Conservation (phyloP, 306 rosid genomes). For the Astragalus glycyphyllos region DNA sequence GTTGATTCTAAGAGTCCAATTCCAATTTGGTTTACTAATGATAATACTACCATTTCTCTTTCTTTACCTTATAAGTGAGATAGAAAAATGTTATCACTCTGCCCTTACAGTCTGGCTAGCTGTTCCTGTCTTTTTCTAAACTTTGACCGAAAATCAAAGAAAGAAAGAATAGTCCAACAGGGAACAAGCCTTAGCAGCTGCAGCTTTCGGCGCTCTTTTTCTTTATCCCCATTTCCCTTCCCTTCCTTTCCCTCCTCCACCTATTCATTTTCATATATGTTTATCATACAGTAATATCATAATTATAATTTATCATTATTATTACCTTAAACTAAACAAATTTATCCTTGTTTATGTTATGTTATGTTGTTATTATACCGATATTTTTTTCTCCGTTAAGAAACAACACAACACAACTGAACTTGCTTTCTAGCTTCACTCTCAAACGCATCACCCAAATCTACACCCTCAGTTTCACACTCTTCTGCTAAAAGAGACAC, state of each 20-base stretch:
- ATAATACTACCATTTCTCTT: neutral
- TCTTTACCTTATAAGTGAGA: slow-evolving; percentile 39
- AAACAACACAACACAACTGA: slow-evolving; percentile 37
- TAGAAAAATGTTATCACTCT: slow-evolving; percentile 33
- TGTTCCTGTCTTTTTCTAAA: slow-evolving; percentile 49
- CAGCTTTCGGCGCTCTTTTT: slow-evolving; percentile 85
- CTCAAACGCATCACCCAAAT: slow-evolving; percentile 56
- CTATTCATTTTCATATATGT: neutral
- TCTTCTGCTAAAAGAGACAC: slow-evolving; percentile 24
- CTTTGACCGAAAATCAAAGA: slow-evolving; percentile 56
- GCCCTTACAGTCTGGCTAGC: slow-evolving; percentile 17
- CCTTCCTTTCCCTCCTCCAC: neutral
- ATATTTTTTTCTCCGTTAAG: slow-evolving; percentile 31
- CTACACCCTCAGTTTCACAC: slow-evolving; percentile 14
- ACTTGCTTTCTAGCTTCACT: slow-evolving; percentile 48
- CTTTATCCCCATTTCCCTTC: slow-evolving; percentile 28
- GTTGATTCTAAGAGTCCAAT: no score
- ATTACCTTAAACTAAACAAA: slow-evolving; percentile 38
- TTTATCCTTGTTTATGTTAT: slow-evolving; percentile 27
- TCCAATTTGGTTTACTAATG: no score
- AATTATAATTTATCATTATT: slow-evolving; percentile 10
- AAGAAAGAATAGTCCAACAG: neutral
- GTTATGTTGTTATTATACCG: no score
- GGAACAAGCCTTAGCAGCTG: slow-evolving; percentile 27
- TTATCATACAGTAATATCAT: neutral